Evolutionary conservation across 768 basidiomycete species (phyloP), one percentile per base, ranked within the genome.

Genomic region (Tulasnella sp.): DNA sequence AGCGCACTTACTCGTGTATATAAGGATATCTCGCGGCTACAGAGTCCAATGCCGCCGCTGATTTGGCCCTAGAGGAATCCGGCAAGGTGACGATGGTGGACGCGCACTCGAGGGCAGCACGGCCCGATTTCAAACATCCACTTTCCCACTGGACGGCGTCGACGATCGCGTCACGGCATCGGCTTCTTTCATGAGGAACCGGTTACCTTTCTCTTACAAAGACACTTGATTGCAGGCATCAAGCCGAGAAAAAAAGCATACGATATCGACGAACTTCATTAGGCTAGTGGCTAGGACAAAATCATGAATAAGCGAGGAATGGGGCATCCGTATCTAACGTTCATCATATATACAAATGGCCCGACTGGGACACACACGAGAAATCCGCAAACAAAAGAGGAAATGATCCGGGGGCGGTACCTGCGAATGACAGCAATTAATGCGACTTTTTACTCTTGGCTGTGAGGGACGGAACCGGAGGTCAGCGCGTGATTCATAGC

Each of bases 371-470:
- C 58, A 64, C 58, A 64, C 15, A 64, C 29, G 58, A 64, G 58
- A 64, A 17, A 64, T 64, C 58, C 58, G 58, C 25, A 34, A 64
- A 64, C 1, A 34, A 29, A 17, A 25, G 29, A 29, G 14, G 58
- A 11, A 25, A 29, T 29, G 58, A 34, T 64, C 58, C 58, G 31
- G 15, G 58, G 31, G 42, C 9, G 31, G 58, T 29, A 34, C 11
- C 12, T 64, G 3, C 11, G 29, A 34, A 25, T 34, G 25, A 64
- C 25, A 64, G 58, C 3, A 25, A 64, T 29, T 31, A 12, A 25
- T 25, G 29, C 58, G 31, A 34, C n/a, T 36, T 36, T 38, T 74
- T 58, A 74, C 73, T 74, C 73, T 74, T 74, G 73, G 42, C 73
- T 74, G 73, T 74, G 54, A 15, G 42, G 0, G n/a, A 6, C 5